phyloP scores from a whole-genome alignment of 768 basidiomycete genomes.

The Suillus decipiens region DNA sequence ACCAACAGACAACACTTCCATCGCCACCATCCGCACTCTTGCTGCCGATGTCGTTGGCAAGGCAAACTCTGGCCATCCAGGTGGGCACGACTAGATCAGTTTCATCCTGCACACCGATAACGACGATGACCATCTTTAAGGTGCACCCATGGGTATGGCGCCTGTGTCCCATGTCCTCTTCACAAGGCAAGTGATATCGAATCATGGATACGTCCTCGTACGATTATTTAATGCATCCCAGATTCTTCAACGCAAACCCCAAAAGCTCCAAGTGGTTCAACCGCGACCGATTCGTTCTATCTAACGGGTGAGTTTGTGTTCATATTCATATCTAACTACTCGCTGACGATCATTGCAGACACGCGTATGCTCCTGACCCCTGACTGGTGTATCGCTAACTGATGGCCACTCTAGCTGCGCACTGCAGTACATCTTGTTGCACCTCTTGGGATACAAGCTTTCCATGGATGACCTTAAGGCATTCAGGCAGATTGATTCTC shows the following conservation, averaged over 20 bases:
- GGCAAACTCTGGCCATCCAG: slow-evolving; percentile 94
- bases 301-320: slow-evolving; percentile 74
- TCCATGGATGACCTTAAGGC: slow-evolving; percentile 90
- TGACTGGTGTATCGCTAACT: slow-evolving; percentile 12
- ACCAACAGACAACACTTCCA: slow-evolving; percentile 53
- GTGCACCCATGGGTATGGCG: slow-evolving; percentile 94
- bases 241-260: slow-evolving; percentile 88
- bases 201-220: not conserved
- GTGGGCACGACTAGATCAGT: slow-evolving; percentile 37
- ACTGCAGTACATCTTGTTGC: slow-evolving; percentile 89
- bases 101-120: slow-evolving; percentile 11
- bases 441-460: slow-evolving; percentile 90
- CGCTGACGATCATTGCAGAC: slow-evolving; percentile 42
- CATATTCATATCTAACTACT: slow-evolving; percentile 8
- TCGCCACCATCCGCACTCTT: slow-evolving; percentile 76
- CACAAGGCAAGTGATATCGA: slow-evolving; percentile 50
- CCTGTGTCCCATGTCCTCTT: slow-evolving; percentile 81
- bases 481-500: slow-evolving; percentile 89
- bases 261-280: slow-evolving; percentile 92
- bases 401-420: slow-evolving; percentile 63
- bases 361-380: slow-evolving; percentile 58
- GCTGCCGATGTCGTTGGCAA: slow-evolving; percentile 78
- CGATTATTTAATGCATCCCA: slow-evolving; percentile 28
- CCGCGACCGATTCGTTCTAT: slow-evolving; percentile 95
- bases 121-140: slow-evolving; percentile 34